Conservation (phyloP, 257 asterid species). For the Nicotiana benthamiana region DNA sequence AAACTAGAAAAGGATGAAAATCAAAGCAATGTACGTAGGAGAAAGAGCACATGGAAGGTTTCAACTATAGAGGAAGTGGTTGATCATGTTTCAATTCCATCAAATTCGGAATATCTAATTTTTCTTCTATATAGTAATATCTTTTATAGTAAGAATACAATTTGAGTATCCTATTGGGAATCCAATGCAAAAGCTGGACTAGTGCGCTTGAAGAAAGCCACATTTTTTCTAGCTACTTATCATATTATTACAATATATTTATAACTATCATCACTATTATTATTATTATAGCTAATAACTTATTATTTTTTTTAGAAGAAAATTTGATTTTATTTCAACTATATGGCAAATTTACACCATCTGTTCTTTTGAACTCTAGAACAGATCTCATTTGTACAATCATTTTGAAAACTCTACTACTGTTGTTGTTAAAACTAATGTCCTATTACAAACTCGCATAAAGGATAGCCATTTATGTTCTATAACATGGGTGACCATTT, state of each 20-base stretch:
- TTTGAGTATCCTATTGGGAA: background rate
- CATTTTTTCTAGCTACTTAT: background rate
- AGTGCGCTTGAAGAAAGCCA: background rate
- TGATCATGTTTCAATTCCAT: background rate
- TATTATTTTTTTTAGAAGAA: too few species aligned
- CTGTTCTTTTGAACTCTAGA: too few species aligned
- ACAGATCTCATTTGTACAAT: too few species aligned
- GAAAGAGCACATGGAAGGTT: constrained; percentile 6
- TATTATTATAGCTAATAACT: background rate
- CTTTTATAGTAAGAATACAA: background rate
- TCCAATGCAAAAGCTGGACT: background rate
- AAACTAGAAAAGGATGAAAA: background rate
- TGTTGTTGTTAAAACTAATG: too few species aligned
- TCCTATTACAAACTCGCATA: too few species aligned
- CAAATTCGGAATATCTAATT: background rate
- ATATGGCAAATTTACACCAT: too few species aligned
- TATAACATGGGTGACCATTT: too few species aligned
- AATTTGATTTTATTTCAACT: too few species aligned
- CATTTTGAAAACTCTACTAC: too few species aligned
- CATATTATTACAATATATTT: background rate
- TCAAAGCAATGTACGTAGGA: background rate
- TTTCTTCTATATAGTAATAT: background rate
- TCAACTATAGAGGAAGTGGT: background rate
- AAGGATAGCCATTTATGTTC: too few species aligned
- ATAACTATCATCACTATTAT: background rate